Base-by-base conservation (phyloP, 2,329 filamentous ascomycete species). In the Phialemoniopsis sp. region DNA sequence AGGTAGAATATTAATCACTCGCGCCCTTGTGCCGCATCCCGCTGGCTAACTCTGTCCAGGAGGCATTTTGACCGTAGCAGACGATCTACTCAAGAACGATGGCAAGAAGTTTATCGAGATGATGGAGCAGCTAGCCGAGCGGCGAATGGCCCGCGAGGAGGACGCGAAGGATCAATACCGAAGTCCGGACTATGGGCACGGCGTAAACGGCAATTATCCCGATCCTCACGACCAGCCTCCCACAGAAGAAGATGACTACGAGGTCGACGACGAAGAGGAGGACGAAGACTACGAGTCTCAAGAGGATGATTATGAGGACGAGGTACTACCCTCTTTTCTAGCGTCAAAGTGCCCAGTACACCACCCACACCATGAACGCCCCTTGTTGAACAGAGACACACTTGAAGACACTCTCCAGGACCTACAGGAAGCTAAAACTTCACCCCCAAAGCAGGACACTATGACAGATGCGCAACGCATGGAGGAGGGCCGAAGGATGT, bases 71-170 rank as follows among this genome's bases (percentile, higher is more conserved):
- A 98, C 93, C 50, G 93, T 98, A 58, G 93, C 93, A 62, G 93
- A 98, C 72, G 93, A 98, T 67, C 76, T 98, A 49, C 78, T 98
- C 47, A 97, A 97, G 66, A 98, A 98, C 66, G 93, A 98, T 64
- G 93, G 93, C 56, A 95, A 95, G 66, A 95, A 95, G 59, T 98
- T 98, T 69, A 98, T 98, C 65, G 93, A 98, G 63, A 98, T 98
- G 93, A 98, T 98, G 93, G 93, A 98, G 64, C 91, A 97, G 68
- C 78, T 98, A 54, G 93, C 93, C 29, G 93, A 98, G 68, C 87
- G 91, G 54, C 82, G 93, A 54, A 96, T 98, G 91, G 88, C 90
- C 58, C 85, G 93, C 52, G 91, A 97, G 69, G 90, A 93, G 66
- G 89, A 96, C 59, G 87, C 88, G 37, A 82, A 83, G 46, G 73